Conservation (phyloP, 768 basidiomycete genomes). For the Heimioporus sp. region DNA sequence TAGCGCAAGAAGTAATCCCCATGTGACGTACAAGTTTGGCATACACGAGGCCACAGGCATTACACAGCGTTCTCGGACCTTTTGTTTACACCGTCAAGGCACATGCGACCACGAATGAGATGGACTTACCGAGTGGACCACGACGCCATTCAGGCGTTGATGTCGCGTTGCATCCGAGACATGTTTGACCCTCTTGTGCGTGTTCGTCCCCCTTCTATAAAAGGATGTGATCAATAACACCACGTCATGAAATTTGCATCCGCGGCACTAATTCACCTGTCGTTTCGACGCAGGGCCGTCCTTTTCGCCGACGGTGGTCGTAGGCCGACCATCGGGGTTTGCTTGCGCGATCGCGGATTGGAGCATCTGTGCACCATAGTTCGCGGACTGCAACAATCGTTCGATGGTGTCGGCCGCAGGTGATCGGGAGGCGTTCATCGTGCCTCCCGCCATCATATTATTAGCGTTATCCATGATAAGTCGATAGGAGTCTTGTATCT, state of each 20-base stretch:
- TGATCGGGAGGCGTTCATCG: slow-evolving; percentile 20
- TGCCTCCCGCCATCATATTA: slow-evolving; percentile 23
- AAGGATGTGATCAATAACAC: slow-evolving; percentile 27
- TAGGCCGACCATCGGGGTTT: slow-evolving; percentile 26
- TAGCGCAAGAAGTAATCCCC: slow-evolving; percentile 14
- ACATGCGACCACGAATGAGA: slow-evolving; percentile 22
- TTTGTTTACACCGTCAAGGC: slow-evolving; percentile 24
- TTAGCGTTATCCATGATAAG: slow-evolving; percentile 40
- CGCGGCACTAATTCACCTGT: slow-evolving; percentile 32
- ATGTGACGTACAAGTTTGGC: slow-evolving; percentile 71
- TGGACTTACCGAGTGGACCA: slow-evolving; percentile 69
- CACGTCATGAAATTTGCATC: slow-evolving; percentile 23
- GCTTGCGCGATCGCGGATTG: slow-evolving; percentile 29
- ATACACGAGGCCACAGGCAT: slow-evolving; percentile 84
- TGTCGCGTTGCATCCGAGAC: slow-evolving; percentile 79
- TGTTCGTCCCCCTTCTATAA: slow-evolving; percentile 41
- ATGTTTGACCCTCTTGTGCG: slow-evolving; percentile 64
- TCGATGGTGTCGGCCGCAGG: slow-evolving; percentile 38
- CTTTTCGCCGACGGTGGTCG: slow-evolving; percentile 26
- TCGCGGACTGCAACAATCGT: slow-evolving; percentile 44
- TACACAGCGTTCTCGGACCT: slow-evolving; percentile 84
- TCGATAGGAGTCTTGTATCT: slow-evolving; percentile 47
- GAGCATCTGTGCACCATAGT: slow-evolving; percentile 34
- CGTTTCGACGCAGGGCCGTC: slow-evolving; percentile 30
- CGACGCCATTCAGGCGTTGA: slow-evolving; percentile 87